These are phyloP conservation scores for Austroboletus eburneus DNA, from an alignment of 768 basidiomycete species.

Conservation along the genomic window DNA sequence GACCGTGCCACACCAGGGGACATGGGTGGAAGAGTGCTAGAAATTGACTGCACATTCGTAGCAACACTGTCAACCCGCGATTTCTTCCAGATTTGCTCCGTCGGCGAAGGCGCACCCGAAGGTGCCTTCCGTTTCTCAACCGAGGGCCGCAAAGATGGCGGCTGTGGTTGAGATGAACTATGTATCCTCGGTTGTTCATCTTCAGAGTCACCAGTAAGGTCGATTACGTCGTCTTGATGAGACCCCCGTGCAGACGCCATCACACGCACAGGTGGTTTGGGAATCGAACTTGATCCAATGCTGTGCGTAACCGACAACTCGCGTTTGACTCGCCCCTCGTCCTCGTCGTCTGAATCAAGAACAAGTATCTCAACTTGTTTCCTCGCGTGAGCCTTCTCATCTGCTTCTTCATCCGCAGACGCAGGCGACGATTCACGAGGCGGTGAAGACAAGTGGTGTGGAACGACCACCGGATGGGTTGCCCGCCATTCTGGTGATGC, in stretches of 20 bases:
- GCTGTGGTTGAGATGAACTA: conserved; percentile 25
- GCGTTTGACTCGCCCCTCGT: conserved; percentile 69
- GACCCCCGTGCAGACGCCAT: conserved; percentile 25
- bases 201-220: conserved; percentile 78
- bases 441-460: conserved; percentile 26
- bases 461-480: conserved; percentile 38
- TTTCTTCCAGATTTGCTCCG: conserved; percentile 77
- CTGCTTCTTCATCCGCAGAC: conserved; percentile 28
- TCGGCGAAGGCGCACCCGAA: conserved; percentile 46
- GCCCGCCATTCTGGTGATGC: conserved; percentile 71
- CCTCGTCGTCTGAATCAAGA: conserved; percentile 72
- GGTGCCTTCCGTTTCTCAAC: conserved; percentile 58
- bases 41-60: conserved; percentile 8
- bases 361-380: conserved; percentile 59
- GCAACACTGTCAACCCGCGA: conserved; percentile 33
- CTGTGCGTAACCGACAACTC: conserved; percentile 67
- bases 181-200: conserved; percentile 51
- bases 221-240: conserved; percentile 60
- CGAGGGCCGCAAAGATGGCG: conserved; percentile 28
- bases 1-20: conserved; percentile 20
- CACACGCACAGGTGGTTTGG: conserved; percentile 21
- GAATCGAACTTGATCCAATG: conserved; percentile 37
- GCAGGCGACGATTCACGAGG: conserved; percentile 25
- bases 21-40: conserved; percentile 21
- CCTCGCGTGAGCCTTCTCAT: conserved; percentile 41